Base-by-base conservation (phyloP, 2,329 filamentous ascomycete species). In the Pseudophaeomoniella oleicola region DNA sequence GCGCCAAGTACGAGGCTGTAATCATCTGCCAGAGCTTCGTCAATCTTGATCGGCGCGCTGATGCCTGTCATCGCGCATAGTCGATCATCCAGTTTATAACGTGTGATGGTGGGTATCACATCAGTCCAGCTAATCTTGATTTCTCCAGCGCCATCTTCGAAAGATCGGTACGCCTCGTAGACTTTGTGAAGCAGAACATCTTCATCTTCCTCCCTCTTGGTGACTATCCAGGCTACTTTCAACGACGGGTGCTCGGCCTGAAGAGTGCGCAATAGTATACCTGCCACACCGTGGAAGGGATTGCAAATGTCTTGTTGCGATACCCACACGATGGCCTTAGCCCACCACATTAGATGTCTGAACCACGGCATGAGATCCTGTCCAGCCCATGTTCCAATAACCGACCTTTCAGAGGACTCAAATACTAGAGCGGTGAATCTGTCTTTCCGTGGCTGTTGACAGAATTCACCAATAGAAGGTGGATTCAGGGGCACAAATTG, bases 201-300 rank as follows among this genome's bases (percentile, higher is more conserved):
- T 15, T 15, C 18, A 10, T 34, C 36, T 14, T 38, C 29, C 14
- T 27, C 31, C 12, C 35, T 36, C 16, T 39, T 36, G 9, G 43
- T 32, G 16, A 39, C 32, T 11, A 48, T 32, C 35, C 45, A 42
- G 2, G 39, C 35, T 2, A 42, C 39, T 22, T 40, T 41, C 9
- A 48, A 36, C 15, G 42, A 41, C 16, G 46, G 46, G 17, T 47
- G 42, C 35, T 48, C 46, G 4, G 44, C 35, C 30, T 45, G 43
- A 4, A 48, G 34, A 2, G 46, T 47, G 27, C 42, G 39, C 4
- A 48, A 16, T 14, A 48, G 39, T 32, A 35, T 43, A 15, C 43
- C 43, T 6, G 44, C 45, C 1, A 47, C 31, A 13, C 37, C 34
- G 17, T 37, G 18, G 33, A 39, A 46, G 5, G 46, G 44, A 32